A percentile compares a stretch with the other conserved stretches of the same genome.
These are phyloP conservation scores for Trametes villosa DNA, from an alignment of 768 basidiomycete species.

Conservation along the genomic window DNA sequence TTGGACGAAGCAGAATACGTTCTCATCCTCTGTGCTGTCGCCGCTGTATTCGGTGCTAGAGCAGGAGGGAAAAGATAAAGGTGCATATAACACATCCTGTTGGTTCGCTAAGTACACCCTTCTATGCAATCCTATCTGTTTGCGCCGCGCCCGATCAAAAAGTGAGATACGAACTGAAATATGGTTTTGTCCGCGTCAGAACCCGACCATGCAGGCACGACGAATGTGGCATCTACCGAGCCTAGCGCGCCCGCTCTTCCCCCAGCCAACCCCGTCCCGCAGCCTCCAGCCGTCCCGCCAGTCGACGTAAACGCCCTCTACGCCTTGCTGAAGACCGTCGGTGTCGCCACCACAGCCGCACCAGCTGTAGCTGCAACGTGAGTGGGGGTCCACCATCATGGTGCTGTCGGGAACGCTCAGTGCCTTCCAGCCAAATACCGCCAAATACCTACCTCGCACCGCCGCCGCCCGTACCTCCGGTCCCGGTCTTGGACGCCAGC, in stretches of 20 bases:
- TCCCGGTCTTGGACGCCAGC: constrained; percentile 48
- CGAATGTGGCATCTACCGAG: constrained; percentile 26
- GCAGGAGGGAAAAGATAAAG: constrained; percentile 64
- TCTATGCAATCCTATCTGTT: constrained; percentile 69
- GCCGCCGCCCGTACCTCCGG: constrained; percentile 36
- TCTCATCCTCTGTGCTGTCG: constrained; percentile 75
- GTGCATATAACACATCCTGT: constrained; percentile 75
- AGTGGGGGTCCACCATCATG: constrained; percentile 28
- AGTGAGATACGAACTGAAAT: constrained; percentile 73
- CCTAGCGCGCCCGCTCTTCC: constrained; percentile 23
- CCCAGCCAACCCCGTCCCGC: constrained; percentile 19
- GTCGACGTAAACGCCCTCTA: constrained; percentile 47
- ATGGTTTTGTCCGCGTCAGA: constrained; percentile 62
- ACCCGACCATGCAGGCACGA: constrained; percentile 40
- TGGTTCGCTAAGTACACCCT: constrained; percentile 82
- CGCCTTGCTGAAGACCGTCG: constrained; percentile 71
- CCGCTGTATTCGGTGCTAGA: constrained; percentile 73
- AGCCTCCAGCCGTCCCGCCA: constrained; percentile 38
- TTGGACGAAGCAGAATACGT: constrained; percentile 91
- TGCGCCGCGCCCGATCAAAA: constrained; percentile 50
- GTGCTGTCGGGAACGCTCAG: constrained; percentile 13
- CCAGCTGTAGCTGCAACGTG: constrained; percentile 42
- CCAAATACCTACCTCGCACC: constrained; percentile 49
- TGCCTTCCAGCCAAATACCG: constrained; percentile 57
- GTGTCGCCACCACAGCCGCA: constrained; percentile 34